Percentiles rank a stretch among this genome's conserved stretches.
Conservation (phyloP, 441 rosid species). For the Syzygium syzygioides region DNA sequence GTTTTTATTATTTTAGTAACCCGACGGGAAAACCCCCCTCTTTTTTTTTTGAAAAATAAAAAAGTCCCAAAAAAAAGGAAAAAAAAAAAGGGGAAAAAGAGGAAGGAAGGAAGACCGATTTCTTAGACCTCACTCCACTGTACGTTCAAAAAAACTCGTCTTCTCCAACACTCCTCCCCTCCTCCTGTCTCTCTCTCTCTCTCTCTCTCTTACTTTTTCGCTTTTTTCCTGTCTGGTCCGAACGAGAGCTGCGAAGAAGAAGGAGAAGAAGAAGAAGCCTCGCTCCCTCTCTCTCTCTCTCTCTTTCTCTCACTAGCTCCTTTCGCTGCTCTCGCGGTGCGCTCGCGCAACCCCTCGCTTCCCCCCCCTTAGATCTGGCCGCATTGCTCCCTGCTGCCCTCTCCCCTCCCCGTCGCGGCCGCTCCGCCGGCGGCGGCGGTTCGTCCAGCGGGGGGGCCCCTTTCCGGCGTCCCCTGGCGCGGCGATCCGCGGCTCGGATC, state of each 20-base stretch:
- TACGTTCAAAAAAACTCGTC: neutral
- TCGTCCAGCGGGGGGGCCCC: neutral
- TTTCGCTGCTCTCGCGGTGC: neutral
- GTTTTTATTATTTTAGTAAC: too few relatives aligned
- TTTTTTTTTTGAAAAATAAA: too few relatives aligned
- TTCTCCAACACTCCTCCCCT: neutral
- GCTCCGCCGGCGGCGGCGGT: neutral
- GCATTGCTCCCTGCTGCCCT: neutral
- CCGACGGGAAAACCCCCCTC: too few relatives aligned
- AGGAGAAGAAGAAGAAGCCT: neutral
- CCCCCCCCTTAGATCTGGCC: neutral
- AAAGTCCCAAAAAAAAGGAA: neutral
- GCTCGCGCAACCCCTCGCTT: neutral
- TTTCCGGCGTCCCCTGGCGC: neutral
- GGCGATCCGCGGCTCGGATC: constrained; percentile 10
- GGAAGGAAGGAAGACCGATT: neutral
- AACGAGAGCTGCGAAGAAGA: constrained; percentile 22
- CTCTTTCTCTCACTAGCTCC: neutral
- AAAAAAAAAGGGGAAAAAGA: neutral
- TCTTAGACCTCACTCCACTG: neutral
- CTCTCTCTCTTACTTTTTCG: neutral
- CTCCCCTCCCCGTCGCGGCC: neutral
- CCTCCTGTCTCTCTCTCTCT: neutral
- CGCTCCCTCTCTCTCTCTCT: constrained; percentile 7
- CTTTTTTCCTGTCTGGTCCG: neutral